phyloP scores from a whole-genome alignment of 2,329 filamentous ascomycete genomes.

The Xylaria sp. region DNA sequence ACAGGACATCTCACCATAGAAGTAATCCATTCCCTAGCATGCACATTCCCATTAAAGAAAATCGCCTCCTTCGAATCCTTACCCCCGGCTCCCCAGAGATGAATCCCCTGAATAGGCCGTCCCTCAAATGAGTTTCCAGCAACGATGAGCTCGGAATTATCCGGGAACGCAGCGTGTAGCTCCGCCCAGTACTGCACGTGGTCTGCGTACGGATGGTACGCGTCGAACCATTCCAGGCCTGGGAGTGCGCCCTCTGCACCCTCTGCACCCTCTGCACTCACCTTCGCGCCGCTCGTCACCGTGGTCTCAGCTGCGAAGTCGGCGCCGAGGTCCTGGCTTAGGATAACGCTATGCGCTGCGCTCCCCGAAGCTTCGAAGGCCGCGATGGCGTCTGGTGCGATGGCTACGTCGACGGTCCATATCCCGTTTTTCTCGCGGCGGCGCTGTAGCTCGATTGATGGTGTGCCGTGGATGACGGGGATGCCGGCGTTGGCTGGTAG shows the following conservation, averaged over 20 bases:
- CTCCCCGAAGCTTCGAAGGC: slow-evolving; percentile 45
- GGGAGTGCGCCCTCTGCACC: slow-evolving; percentile 39
- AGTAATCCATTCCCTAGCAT: slow-evolving; percentile 67
- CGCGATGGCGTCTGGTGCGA: slow-evolving; percentile 47
- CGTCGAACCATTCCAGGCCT: slow-evolving; percentile 61
- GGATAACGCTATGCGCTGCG: slow-evolving; percentile 12
- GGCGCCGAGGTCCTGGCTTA: slow-evolving; percentile 48
- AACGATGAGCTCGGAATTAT: slow-evolving; percentile 60
- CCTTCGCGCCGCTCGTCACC: slow-evolving; percentile 48
- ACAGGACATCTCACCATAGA: slow-evolving; percentile 59
- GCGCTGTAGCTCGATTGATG: slow-evolving; percentile 45
- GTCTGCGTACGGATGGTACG: slow-evolving; percentile 65
- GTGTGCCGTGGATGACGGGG: slow-evolving; percentile 37
- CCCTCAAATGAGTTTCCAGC: slow-evolving; percentile 60
- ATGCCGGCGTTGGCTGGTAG: slow-evolving; percentile 33
- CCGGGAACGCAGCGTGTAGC: slow-evolving; percentile 58
- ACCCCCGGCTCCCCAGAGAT: slow-evolving; percentile 61
- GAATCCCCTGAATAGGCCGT: slow-evolving; percentile 68
- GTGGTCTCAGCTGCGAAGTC: slow-evolving; percentile 41
- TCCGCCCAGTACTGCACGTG: slow-evolving; percentile 62
- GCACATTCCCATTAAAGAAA: slow-evolving; percentile 64
- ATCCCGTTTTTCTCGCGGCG: slow-evolving; percentile 25
- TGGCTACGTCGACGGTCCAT: slow-evolving; percentile 48
- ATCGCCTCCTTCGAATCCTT: slow-evolving; percentile 61
- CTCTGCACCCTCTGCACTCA: slow-evolving; percentile 42